These are phyloP conservation scores for Paraleonurus japonicus DNA, from an alignment of 257 asterid species.

Conservation along the genomic window DNA sequence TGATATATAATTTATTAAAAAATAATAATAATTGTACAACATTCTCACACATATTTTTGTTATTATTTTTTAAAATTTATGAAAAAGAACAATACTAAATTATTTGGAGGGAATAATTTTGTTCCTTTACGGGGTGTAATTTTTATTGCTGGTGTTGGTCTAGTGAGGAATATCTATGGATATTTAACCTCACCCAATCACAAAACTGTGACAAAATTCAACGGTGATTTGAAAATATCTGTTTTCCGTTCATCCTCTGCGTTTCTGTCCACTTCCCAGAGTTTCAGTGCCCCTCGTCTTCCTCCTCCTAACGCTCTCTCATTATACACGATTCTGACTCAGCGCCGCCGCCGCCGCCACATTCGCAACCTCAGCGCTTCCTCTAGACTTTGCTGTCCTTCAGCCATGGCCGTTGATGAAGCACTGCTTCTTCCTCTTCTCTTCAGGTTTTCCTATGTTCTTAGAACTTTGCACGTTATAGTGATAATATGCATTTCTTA, in stretches of 20 bases:
- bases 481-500: neutral
- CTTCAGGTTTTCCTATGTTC: constrained; percentile 40
- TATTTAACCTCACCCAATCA: neutral
- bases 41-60: too few relatives aligned
- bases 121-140: too few relatives aligned
- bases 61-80: too few relatives aligned
- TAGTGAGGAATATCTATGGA: too few relatives aligned
- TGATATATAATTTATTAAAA: too few relatives aligned
- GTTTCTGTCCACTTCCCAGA: constrained; percentile 24
- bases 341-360: constrained; percentile 29
- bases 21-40: too few relatives aligned
- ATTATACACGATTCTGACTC: constrained; percentile 19
- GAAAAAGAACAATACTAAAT: too few relatives aligned
- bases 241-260: constrained; percentile 25
- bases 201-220: neutral
- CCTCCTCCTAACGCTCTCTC: constrained; percentile 7
- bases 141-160: too few relatives aligned
- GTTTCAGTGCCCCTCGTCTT: constrained; percentile 25
- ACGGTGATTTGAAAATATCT: constrained; percentile 42
- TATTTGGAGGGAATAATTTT: too few relatives aligned
- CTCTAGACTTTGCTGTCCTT: constrained; percentile 34
- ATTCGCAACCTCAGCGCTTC: constrained; percentile 24
- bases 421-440: constrained; percentile 37
- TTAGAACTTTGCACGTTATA: neutral
- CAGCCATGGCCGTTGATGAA: constrained; percentile 52